These are phyloP conservation scores for Suillus weaverae DNA, from an alignment of 768 basidiomycete species.

Conservation along the genomic window DNA sequence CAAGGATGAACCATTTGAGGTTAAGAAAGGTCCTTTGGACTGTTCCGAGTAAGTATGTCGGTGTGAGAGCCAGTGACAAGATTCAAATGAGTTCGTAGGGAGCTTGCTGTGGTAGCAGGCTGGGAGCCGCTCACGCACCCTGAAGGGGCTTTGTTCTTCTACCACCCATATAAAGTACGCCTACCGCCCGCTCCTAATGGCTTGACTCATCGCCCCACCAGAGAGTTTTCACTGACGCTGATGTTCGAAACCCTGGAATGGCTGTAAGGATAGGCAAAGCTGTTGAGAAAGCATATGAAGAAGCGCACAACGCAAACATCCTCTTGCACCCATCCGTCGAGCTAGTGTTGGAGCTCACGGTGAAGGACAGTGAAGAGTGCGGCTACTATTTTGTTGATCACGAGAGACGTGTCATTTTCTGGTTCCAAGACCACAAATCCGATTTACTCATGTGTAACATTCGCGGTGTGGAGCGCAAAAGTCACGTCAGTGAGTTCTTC, in stretches of 20 bases:
- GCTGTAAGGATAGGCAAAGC: not conserved
- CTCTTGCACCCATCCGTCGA: not conserved
- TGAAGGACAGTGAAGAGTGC: not conserved
- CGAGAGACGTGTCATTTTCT: constrained; percentile 42
- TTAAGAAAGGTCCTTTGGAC: not conserved
- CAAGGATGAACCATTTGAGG: not conserved
- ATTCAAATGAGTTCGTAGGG: not conserved
- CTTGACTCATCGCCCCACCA: not conserved
- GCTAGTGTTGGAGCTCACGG: not conserved
- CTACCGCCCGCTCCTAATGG: not conserved
- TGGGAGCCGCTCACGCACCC: constrained; percentile 37
- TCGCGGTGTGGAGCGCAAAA: constrained; percentile 38
- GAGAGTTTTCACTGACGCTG: not conserved
- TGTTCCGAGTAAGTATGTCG: not conserved
- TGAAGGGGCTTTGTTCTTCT: constrained; percentile 58
- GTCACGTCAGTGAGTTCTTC: constrained; percentile 41
- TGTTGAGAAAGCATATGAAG: not conserved
- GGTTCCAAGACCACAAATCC: constrained; percentile 41
- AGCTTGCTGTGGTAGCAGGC: not conserved
- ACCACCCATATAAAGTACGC: constrained; percentile 40
- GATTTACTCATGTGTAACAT: constrained; percentile 31
- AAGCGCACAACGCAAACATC: not conserved
- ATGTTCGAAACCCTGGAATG: not conserved
- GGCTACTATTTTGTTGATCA: constrained; percentile 50
- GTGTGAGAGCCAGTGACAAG: not conserved